Conservation (phyloP, 768 basidiomycete species). For the Naganishia friedmannii region DNA sequence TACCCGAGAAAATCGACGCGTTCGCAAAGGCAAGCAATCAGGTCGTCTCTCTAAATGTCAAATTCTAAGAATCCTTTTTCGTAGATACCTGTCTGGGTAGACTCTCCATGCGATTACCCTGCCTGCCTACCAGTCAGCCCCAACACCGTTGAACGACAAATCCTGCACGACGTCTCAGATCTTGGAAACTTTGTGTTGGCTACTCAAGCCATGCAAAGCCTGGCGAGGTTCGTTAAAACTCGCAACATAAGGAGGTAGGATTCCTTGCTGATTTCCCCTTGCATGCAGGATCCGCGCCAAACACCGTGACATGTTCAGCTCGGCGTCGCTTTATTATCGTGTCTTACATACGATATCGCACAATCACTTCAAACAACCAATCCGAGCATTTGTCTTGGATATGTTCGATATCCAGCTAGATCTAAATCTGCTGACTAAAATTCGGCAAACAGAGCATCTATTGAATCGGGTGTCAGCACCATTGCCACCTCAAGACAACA, state of each 20-base stretch:
- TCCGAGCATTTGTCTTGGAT: constrained; percentile 86
- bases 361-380: constrained; percentile 84
- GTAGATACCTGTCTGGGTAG: constrained; percentile 5
- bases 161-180: constrained; percentile 85
- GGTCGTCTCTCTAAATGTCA: not conserved
- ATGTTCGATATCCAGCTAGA: constrained; percentile 82
- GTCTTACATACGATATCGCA: constrained; percentile 83
- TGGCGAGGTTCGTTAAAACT: constrained; percentile 65
- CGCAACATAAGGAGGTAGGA: not conserved
- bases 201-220: constrained; percentile 83
- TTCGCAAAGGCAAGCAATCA: constrained; percentile 67
- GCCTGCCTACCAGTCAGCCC: constrained; percentile 10
- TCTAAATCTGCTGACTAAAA: constrained; percentile 56
- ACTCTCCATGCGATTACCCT: not conserved
- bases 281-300: constrained; percentile 40
- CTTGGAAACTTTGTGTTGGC: constrained; percentile 93
- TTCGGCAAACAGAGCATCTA: constrained; percentile 8
- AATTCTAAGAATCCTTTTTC: not conserved
- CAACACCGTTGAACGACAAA: constrained; percentile 58
- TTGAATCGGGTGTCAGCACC: not conserved
- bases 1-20: constrained; percentile 76
- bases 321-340: constrained; percentile 74
- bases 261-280: not conserved
- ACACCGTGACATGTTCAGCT: constrained; percentile 72
- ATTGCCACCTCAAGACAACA: not conserved